Base-by-base conservation (phyloP, 352 stramenopile genomes). In the Pythium phragmiticola region DNA sequence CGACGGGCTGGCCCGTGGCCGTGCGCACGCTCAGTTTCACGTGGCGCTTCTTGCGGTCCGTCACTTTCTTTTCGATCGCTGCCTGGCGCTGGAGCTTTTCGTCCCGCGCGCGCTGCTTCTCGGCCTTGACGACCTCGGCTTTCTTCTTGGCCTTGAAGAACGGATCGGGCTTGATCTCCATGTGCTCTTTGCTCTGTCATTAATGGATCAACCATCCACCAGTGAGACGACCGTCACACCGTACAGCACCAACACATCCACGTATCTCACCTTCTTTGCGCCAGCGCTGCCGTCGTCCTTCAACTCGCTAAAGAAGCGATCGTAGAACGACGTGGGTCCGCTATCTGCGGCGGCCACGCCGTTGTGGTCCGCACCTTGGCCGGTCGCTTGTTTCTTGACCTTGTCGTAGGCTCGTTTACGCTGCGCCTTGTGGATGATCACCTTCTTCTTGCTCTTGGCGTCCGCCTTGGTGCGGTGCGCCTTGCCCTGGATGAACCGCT, bases 141-240 rank as follows among this genome's bases (percentile, higher is more conserved):
- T 92, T 87, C 69, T 89, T 88, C 72, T 92, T 89, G 0, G 83
- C 83, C 63, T 92, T 94, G 63, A 88, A 94, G 52, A 94, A 90
- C 39, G 85, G 85, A 56, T 94, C 83, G 0, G 85, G 85, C 62
- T 87, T 88, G 30, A 74, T 67, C 14, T 76, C 57, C 51, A 57
- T 69, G 48, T 73, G 67, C 41, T 61, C 54, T 55, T 49, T 65
- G 60, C 4, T 62, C 53, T 60, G 16, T 33, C 26, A 30, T 30
- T 5, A 30, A 30, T 30, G 26, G 26, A 42, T 42, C 37, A 42
- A 17, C 37, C 9, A 17, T 42, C 37, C 14, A 6, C 14, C 14
- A 12, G 37, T 42, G 9, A 42, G 37, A 2, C 37, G 9, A 42
- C 14, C 37, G 8, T 42, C 11, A 12, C 37, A 42, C 26, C 1